Evolutionary conservation across 2,329 filamentous ascomycete genomes (phyloP).

Genomic region (Cytospora piceae): DNA sequence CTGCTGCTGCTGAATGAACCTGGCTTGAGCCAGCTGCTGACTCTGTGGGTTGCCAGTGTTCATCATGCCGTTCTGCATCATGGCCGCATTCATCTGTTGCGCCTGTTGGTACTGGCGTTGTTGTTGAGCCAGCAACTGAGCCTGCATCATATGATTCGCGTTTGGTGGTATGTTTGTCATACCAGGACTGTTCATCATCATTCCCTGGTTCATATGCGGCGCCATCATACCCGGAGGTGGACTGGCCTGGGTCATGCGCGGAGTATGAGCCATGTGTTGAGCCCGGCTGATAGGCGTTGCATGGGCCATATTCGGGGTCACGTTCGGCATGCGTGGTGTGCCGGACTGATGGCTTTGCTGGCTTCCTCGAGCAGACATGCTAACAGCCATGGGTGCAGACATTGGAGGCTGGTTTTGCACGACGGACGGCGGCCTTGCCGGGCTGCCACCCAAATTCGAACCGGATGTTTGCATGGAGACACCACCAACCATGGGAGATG

Average conservation of each 20-base stretch:
- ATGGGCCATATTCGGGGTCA: conserved; percentile 64
- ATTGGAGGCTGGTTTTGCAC: conserved; percentile 62
- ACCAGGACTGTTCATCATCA: conserved; percentile 57
- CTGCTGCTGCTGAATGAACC: conserved; percentile 44
- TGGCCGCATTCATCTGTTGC: conserved; percentile 41
- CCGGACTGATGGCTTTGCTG: conserved; percentile 67
- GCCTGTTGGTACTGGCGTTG: conserved; percentile 53
- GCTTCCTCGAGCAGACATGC: conserved; percentile 66
- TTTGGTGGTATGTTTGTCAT: conserved; percentile 46
- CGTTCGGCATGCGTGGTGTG: conserved; percentile 65
- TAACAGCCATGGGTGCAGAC: conserved; percentile 62
- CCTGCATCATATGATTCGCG: conserved; percentile 45
- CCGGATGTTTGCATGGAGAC: conserved; percentile 67
- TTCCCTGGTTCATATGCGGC: conserved; percentile 57
- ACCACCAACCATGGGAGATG: conserved; percentile 66
- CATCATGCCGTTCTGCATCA: conserved; percentile 46
- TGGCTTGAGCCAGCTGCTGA: conserved; percentile 41
- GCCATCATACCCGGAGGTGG: conserved; percentile 64
- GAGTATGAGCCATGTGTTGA: conserved; percentile 54
- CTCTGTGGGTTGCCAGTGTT: conserved; percentile 45
- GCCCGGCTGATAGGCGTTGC: conserved; percentile 61
- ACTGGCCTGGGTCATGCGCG: conserved; percentile 66
- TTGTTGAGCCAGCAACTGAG: conserved; percentile 44
- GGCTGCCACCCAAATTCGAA: conserved; percentile 71
- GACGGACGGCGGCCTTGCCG: conserved; percentile 67